Percentiles rank a stretch among this genome's conserved stretches.
Evolutionary conservation across 2,329 filamentous ascomycete genomes (phyloP).

Genomic region (Sporothrix mexicana): DNA sequence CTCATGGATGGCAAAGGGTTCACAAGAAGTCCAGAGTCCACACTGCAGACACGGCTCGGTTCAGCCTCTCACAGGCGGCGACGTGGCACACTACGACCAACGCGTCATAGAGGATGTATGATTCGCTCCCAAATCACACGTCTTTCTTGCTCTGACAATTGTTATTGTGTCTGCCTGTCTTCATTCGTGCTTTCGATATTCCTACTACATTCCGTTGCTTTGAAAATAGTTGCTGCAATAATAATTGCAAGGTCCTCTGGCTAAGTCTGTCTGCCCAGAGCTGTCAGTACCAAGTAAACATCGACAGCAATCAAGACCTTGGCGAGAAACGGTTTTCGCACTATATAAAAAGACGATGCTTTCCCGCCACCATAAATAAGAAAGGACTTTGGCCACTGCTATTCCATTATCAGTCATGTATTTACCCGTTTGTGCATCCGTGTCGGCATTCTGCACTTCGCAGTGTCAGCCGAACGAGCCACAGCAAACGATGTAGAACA

Average conservation of each 20-base stretch:
- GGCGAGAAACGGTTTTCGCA: background rate
- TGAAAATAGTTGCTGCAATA: background rate
- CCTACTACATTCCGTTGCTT: background rate
- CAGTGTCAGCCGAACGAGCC: constrained; percentile 24
- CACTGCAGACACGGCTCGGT: constrained; percentile 14
- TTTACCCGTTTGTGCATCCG: background rate
- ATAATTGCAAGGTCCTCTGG: background rate
- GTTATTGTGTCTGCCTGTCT: background rate
- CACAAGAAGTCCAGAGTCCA: background rate
- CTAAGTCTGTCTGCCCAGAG: background rate
- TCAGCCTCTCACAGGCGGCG: constrained; percentile 37
- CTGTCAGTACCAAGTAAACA: constrained; percentile 11
- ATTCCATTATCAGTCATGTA: background rate
- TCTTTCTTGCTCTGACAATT: background rate
- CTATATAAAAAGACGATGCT: background rate
- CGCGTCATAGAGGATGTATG: background rate
- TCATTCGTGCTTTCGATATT: background rate
- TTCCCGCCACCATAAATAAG: background rate
- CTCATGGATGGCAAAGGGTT: constrained; percentile 11
- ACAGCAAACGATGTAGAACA: constrained; percentile 2
- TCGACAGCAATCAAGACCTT: background rate
- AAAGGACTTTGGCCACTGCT: background rate
- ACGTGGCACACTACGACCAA: constrained; percentile 35
- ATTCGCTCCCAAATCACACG: background rate
- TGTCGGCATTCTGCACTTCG: constrained; percentile 3